These are phyloP conservation scores for Penicillium parvum DNA, from an alignment of 495 filamentous ascomycete species.

Conservation along the genomic window DNA sequence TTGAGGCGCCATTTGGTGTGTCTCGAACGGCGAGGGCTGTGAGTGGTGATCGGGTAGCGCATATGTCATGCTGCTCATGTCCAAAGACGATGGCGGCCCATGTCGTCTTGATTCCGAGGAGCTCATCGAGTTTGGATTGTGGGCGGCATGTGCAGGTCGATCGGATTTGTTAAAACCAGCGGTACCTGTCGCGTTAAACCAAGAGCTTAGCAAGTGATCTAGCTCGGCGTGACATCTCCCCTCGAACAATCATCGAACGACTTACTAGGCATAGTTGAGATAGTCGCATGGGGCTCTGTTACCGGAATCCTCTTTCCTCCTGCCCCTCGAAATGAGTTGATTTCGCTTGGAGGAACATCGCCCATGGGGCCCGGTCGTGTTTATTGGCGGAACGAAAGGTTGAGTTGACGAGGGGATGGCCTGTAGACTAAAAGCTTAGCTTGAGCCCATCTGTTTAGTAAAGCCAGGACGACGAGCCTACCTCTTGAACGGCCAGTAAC, in stretches of 20 bases:
- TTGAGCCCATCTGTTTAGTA: background rate
- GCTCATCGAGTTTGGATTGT: constrained; percentile 17
- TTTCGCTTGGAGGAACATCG: constrained; percentile 28
- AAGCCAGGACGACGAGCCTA: background rate
- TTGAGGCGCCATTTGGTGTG: constrained; percentile 29
- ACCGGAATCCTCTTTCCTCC: constrained; percentile 12
- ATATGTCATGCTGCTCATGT: constrained; percentile 45
- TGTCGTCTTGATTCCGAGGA: constrained; percentile 22
- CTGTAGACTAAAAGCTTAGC: background rate
- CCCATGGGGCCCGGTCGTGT: constrained; percentile 28
- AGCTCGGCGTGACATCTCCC: background rate
- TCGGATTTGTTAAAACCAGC: constrained; percentile 10
- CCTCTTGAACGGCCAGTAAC: too few species aligned
- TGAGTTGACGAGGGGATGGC: background rate
- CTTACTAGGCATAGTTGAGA: constrained; percentile 22
- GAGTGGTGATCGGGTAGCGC: constrained; percentile 39
- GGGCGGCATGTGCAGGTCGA: constrained; percentile 20
- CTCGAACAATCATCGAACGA: constrained; percentile 4
- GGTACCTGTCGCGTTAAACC: constrained; percentile 13
- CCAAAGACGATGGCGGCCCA: constrained; percentile 33
- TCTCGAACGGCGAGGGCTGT: constrained; percentile 27
- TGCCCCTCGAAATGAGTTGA: constrained; percentile 19
- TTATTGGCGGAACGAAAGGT: background rate
- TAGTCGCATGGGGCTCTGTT: constrained; percentile 13
- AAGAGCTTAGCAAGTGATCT: constrained; percentile 15